phyloP scores from a whole-genome alignment of 345 rosid genomes.

The Durio zibethinus region DNA sequence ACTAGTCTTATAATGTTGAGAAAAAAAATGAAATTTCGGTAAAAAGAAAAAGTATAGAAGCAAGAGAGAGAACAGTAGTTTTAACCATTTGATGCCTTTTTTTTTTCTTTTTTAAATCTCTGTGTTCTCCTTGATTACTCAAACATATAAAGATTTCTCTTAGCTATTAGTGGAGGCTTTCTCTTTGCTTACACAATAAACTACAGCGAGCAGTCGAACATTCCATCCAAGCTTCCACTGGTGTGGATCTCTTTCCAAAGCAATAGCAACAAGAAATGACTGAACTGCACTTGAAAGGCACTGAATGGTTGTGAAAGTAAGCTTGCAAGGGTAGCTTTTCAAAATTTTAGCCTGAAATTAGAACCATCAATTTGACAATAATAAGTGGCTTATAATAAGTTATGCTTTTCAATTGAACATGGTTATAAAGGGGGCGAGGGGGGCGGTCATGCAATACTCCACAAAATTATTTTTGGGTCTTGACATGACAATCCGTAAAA shows the following conservation, averaged over 20 bases:
- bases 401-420: too few relatives aligned
- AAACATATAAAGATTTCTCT: too few relatives aligned
- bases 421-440: too few relatives aligned
- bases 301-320: constrained; percentile 19
- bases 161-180: background rate
- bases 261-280: constrained; percentile 23
- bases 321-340: constrained; percentile 26
- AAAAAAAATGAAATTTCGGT: background rate
- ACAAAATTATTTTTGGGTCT: too few relatives aligned
- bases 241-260: constrained; percentile 22
- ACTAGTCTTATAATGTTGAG: background rate
- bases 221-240: constrained; percentile 31
- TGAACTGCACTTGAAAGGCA: constrained; percentile 26
- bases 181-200: constrained; percentile 25
- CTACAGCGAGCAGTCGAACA: constrained; percentile 10
- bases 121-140: too few relatives aligned
- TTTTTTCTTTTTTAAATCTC: background rate
- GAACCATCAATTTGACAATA: too few relatives aligned
- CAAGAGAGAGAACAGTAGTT: background rate
- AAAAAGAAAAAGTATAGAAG: background rate
- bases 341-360: constrained; percentile 10
- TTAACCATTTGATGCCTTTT: background rate
- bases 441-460: too few relatives aligned
- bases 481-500: too few relatives aligned
- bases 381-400: too few relatives aligned